Conservation (phyloP, 495 filamentous ascomycete species). For the Neurospora discreta region DNA sequence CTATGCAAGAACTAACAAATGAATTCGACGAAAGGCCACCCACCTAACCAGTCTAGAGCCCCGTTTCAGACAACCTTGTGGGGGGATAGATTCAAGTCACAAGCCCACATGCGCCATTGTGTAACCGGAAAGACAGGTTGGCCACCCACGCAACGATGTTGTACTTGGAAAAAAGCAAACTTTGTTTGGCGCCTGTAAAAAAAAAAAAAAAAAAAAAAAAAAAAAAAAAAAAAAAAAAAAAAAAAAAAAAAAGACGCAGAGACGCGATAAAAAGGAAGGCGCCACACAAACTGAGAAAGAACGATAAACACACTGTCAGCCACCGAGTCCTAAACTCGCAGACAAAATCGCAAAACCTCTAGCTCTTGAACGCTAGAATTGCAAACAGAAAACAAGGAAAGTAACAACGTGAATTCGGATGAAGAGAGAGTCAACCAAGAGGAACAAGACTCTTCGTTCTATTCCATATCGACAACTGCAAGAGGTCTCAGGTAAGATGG, state of each 20-base stretch:
- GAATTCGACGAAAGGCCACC: neutral
- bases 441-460: neutral
- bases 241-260: neutral
- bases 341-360: neutral
- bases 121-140: neutral
- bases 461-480: neutral
- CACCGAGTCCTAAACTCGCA: neutral
- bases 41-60: neutral
- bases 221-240: constrained; percentile 1
- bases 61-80: neutral
- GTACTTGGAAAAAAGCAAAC: neutral
- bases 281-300: neutral
- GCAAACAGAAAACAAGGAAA: neutral
- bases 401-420: neutral
- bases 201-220: neutral
- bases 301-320: neutral
- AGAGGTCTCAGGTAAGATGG: neutral
- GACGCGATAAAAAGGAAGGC: neutral
- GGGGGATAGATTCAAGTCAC: neutral
- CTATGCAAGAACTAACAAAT: neutral
- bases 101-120: neutral
- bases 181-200: neutral
- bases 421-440: neutral
- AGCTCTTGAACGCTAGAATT: neutral
- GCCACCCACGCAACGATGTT: neutral